Evolutionary conservation across 208 protist genomes (phyloP).

Genomic region (Trypanosoma avium): DNA sequence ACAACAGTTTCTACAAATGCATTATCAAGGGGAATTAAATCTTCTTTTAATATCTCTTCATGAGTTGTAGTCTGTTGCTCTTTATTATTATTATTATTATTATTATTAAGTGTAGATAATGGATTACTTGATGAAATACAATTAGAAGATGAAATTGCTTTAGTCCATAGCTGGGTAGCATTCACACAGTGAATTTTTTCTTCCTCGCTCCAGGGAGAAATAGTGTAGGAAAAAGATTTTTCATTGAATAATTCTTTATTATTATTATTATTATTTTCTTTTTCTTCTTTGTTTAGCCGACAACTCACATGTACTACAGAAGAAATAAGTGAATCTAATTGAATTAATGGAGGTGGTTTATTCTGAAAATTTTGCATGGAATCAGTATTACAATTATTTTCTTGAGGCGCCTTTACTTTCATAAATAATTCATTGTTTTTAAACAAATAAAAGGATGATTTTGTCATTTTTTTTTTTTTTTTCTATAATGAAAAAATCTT

Average conservation of each 20-base stretch:
- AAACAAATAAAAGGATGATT: slow-evolving; percentile 9
- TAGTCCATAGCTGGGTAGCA: not conserved
- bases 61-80: no score
- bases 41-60: not conserved
- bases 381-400: not conserved
- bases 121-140: not conserved
- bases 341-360: slow-evolving; percentile 7
- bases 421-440: not conserved
- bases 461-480: not conserved
- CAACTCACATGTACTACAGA: slow-evolving; percentile 11
- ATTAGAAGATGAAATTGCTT: not conserved
- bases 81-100: not conserved
- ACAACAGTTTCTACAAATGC: slow-evolving; percentile 15
- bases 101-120: not conserved
- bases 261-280: no score
- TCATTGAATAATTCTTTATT: no score
- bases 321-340: slow-evolving; percentile 9
- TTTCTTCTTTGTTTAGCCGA: not conserved
- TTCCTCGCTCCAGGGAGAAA: slow-evolving; percentile 4
- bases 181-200: slow-evolving; percentile 7
- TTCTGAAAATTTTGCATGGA: not conserved
- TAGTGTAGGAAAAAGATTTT: not conserved
- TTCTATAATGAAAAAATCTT: not conserved
- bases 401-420: not conserved
- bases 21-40: slow-evolving; percentile 3